A percentile compares a stretch with the other conserved stretches of the same genome.
These are phyloP conservation scores for Spencermartinsiella ligniputridi DNA, from an alignment of 1,139 yeast species.

Conservation along the genomic window DNA sequence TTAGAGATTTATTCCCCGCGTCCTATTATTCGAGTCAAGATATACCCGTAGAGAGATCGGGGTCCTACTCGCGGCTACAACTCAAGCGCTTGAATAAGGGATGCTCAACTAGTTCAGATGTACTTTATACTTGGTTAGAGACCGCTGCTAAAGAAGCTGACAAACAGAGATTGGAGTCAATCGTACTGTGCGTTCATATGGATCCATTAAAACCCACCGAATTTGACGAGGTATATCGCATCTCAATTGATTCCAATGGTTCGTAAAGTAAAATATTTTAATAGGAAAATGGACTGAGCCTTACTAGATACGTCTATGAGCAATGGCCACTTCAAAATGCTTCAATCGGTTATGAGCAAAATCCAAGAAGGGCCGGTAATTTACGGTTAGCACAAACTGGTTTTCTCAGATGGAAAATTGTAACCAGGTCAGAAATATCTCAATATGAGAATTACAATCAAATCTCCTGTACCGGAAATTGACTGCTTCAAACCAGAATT, in stretches of 20 bases:
- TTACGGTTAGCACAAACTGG: not conserved
- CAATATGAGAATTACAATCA: not conserved
- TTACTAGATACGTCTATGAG: not conserved
- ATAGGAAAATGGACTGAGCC: not conserved
- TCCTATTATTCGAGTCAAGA: not conserved
- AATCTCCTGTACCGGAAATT: not conserved
- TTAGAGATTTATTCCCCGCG: slow-evolving; percentile 1
- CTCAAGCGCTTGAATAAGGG: not conserved
- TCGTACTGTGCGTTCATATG: not conserved
- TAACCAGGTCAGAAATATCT: not conserved
- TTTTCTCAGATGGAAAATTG: not conserved
- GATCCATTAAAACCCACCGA: not conserved
- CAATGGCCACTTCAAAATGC: not conserved
- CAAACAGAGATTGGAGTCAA: not conserved
- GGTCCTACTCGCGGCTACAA: not conserved
- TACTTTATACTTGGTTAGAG: not conserved
- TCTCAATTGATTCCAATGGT: not conserved
- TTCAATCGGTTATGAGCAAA: not conserved
- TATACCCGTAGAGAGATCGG: not conserved
- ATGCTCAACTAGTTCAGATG: not conserved
- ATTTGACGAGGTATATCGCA: not conserved
- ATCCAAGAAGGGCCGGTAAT: not conserved
- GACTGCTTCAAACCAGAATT: not conserved
- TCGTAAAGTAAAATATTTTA: not conserved
- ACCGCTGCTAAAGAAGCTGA: not conserved